Evolutionary conservation across 306 rosid species (phyloP).

Genomic region (Sicyos baderoa): DNA sequence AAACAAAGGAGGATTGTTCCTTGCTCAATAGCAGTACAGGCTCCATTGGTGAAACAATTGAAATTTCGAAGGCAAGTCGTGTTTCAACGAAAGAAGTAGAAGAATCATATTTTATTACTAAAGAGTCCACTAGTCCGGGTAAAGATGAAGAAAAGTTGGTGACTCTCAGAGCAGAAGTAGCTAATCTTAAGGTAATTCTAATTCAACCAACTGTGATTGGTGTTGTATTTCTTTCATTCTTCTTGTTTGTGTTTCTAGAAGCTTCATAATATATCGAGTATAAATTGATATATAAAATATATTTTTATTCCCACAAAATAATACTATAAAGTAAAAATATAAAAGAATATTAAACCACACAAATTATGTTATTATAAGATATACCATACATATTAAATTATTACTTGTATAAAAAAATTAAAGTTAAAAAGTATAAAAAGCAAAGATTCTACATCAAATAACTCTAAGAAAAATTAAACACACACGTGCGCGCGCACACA

Average conservation of each 20-base stretch:
- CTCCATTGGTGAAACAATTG: slow-evolving; percentile 28
- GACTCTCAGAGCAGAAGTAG: slow-evolving; percentile 43
- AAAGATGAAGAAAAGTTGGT: slow-evolving; percentile 32
- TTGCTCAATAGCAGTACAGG: slow-evolving; percentile 5
- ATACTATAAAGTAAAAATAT: no score
- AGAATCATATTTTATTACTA: slow-evolving; percentile 29
- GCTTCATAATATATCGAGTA: background rate
- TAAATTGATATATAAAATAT: background rate
- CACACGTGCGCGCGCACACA: no score
- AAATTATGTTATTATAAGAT: no score
- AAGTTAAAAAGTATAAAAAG: no score
- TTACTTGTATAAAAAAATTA: no score
- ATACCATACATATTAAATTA: no score
- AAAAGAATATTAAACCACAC: no score
- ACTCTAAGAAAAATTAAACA: no score
- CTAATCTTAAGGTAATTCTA: slow-evolving; percentile 50
- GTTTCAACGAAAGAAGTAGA: slow-evolving; percentile 32
- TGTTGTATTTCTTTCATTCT: slow-evolving; percentile 4
- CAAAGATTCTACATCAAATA: no score
- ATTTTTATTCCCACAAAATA: no score
- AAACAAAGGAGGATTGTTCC: slow-evolving; percentile 22
- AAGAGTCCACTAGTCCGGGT: slow-evolving; percentile 36
- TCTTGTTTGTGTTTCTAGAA: background rate
- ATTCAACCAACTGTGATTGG: slow-evolving; percentile 8
- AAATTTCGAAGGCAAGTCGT: slow-evolving; percentile 36